These are phyloP conservation scores for Alnus glutinosa DNA, from an alignment of 306 rosid species.

Conservation along the genomic window DNA sequence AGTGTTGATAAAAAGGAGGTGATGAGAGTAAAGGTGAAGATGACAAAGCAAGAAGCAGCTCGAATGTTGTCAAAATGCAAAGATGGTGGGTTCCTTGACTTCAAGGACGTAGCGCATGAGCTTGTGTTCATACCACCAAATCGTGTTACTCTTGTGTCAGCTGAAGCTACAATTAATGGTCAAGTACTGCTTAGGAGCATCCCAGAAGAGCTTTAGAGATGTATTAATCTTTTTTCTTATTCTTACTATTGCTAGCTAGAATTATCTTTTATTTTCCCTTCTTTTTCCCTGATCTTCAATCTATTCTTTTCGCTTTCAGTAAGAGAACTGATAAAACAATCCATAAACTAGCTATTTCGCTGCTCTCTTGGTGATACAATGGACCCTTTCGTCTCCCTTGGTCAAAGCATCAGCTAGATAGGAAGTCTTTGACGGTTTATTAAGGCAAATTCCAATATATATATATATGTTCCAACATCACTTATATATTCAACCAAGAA, in stretches of 20 bases:
- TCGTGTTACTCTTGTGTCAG: constrained; percentile 31
- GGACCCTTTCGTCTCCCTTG: too few species aligned
- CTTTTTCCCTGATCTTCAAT: too few species aligned
- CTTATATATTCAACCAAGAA: too few species aligned
- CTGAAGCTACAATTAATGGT: not conserved
- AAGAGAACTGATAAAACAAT: too few species aligned
- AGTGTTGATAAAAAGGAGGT: constrained; percentile 12
- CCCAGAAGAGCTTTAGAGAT: constrained; percentile 25
- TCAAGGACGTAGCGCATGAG: constrained; percentile 49
- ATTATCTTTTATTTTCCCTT: too few species aligned
- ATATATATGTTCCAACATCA: too few species aligned
- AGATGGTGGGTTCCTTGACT: constrained; percentile 54
- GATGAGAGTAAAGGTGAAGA: constrained; percentile 60
- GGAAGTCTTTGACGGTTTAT: too few species aligned
- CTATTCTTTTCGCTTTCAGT: too few species aligned
- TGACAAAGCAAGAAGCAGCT: constrained; percentile 75
- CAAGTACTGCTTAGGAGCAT: constrained; percentile 12
- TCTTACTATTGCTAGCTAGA: not conserved
- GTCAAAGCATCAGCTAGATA: too few species aligned
- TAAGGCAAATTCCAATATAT: too few species aligned
- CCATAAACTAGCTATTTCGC: too few species aligned
- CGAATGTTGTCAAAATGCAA: constrained; percentile 55
- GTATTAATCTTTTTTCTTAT: not conserved
- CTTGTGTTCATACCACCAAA: constrained; percentile 34
- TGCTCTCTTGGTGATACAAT: too few species aligned